A percentile compares a stretch with the other conserved stretches of the same genome.
These are phyloP conservation scores for Rhodomyrtus tomentosa DNA, from an alignment of 345 rosid genomes.

Conservation along the genomic window DNA sequence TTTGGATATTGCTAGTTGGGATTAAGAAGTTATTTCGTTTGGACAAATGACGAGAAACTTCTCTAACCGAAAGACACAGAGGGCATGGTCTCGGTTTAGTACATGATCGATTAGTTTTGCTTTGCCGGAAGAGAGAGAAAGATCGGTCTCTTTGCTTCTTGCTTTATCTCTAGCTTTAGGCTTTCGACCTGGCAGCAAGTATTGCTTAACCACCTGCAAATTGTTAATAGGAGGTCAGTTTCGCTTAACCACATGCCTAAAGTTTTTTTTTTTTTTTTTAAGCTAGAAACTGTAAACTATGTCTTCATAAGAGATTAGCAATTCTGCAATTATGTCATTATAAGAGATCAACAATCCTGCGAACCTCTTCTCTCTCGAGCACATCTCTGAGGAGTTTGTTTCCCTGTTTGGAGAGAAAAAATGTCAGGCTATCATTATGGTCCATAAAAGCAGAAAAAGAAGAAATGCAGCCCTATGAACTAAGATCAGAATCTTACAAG, in stretches of 20 bases:
- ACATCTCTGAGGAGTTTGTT: conserved; percentile 3
- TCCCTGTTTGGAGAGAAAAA: background rate
- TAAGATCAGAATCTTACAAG: background rate
- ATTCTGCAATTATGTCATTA: background rate
- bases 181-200: background rate
- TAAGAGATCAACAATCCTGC: background rate
- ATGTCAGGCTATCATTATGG: background rate
- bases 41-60: background rate
- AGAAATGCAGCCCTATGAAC: background rate
- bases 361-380: conserved; percentile 4
- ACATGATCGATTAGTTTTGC: background rate
- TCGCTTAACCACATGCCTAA: background rate
- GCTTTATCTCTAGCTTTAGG: background rate
- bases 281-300: background rate
- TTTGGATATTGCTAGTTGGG: background rate
- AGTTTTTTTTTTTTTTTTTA: background rate
- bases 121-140: background rate
- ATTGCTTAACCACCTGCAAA: background rate
- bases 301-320: background rate
- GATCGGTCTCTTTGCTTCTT: background rate
- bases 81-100: background rate
- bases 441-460: background rate
- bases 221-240: background rate
- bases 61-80: background rate
- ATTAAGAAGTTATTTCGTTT: background rate